These are phyloP conservation scores for Cucumis sativus DNA, from an alignment of 306 rosid genomes.

Conservation along the genomic window DNA sequence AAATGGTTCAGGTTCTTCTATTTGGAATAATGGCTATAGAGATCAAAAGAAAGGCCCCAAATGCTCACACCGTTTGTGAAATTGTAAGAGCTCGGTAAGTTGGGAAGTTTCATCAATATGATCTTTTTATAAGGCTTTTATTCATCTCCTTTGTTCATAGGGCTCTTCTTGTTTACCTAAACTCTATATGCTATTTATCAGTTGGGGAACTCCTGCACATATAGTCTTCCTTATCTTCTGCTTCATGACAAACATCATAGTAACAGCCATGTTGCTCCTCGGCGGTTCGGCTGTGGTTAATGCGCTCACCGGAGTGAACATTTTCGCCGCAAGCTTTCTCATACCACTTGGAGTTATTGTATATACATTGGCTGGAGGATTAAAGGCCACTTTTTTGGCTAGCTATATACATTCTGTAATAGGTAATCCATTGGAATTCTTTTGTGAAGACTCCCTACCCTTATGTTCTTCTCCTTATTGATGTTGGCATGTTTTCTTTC, in stretches of 20 bases:
- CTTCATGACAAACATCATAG: conserved; percentile 76
- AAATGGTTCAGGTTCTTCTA: conserved; percentile 48
- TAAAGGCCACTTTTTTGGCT: conserved; percentile 95
- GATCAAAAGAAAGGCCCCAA: conserved; percentile 92
- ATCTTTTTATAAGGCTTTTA: not conserved
- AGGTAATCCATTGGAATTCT: conserved; percentile 29
- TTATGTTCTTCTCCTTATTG: not conserved
- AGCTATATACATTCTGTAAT: conserved; percentile 93
- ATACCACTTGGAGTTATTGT: conserved; percentile 92
- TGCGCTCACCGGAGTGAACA: conserved; percentile 86
- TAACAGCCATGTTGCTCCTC: conserved; percentile 88
- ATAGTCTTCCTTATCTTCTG: conserved; percentile 75
- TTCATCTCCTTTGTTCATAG: not conserved
- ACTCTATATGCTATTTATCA: conserved; percentile 14
- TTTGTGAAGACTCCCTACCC: not conserved
- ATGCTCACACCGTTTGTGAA: conserved; percentile 91
- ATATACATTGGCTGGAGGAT: conserved; percentile 85
- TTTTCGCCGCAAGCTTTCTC: conserved; percentile 88
- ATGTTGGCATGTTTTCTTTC: not conserved
- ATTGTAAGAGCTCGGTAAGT: conserved; percentile 86
- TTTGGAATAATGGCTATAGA: conserved; percentile 95
- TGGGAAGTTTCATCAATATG: not conserved
- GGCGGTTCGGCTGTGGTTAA: conserved; percentile 94
- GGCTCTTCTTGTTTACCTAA: not conserved
- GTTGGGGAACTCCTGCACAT: conserved; percentile 87